Evolutionary conservation across 2,329 filamentous ascomycete genomes (phyloP).

Genomic region (Coniochaeta pulveracea): DNA sequence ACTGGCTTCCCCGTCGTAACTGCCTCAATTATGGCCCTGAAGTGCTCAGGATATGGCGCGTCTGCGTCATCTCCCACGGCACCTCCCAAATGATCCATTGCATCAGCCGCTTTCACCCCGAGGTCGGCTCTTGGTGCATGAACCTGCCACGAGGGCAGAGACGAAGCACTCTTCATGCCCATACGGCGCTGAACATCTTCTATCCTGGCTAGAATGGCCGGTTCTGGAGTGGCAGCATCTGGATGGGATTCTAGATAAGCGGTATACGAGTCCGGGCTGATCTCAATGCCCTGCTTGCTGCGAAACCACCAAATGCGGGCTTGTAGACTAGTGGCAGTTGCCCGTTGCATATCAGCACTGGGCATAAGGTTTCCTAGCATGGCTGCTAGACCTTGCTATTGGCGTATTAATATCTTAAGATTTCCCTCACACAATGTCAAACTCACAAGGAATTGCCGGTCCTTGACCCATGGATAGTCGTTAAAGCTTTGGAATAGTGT

Average conservation of each 20-base stretch:
- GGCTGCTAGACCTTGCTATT: conserved; percentile 13
- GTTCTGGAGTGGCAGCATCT: conserved; percentile 7
- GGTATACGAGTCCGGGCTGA: conserved; percentile 12
- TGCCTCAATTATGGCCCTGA: conserved; percentile 76
- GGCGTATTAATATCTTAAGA: too few relatives aligned
- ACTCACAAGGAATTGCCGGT: conserved; percentile 54
- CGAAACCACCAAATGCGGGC: conserved; percentile 35
- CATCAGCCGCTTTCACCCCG: conserved; percentile 27
- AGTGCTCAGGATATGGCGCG: conserved; percentile 68
- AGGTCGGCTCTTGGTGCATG: conserved; percentile 36
- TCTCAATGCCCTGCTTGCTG: conserved; percentile 9
- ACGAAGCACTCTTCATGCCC: conserved; percentile 11
- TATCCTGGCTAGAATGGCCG: conserved; percentile 12
- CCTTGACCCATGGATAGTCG: conserved; percentile 54
- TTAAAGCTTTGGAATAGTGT: conserved; percentile 50
- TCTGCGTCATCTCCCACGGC: conserved; percentile 15
- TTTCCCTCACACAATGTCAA: too few relatives aligned
- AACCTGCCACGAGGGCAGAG: conserved; percentile 32
- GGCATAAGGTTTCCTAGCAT: conserved; percentile 12
- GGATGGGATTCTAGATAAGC: conserved; percentile 6
- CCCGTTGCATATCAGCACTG: conserved; percentile 1
- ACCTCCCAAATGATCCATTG: conserved; percentile 9
- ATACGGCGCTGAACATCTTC: conserved; percentile 13
- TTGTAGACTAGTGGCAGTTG: conserved; percentile 41
- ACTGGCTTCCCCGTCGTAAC: conserved; percentile 75